A percentile compares a stretch with the other conserved stretches of the same genome.
These are phyloP conservation scores for Fusarium avenaceum DNA, from an alignment of 2,329 filamentous ascomycete species.

Conservation along the genomic window DNA sequence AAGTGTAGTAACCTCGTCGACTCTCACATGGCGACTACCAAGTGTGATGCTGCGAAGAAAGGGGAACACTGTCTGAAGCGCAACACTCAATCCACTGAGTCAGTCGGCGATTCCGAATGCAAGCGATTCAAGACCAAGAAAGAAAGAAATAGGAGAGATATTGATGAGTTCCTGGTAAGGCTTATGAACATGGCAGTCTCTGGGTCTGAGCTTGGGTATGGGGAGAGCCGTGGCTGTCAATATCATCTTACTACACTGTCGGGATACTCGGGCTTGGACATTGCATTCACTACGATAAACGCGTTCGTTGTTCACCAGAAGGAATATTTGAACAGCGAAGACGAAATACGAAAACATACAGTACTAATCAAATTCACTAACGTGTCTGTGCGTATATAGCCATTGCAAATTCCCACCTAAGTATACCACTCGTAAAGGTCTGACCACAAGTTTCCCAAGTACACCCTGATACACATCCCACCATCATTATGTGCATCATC, in stretches of 20 bases:
- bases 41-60: background rate
- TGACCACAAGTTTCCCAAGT: too few species aligned
- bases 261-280: background rate
- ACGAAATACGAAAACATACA: background rate
- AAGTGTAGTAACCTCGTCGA: background rate
- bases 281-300: background rate
- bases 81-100: too few species aligned
- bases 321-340: slow-evolving; percentile 1
- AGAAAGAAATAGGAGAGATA: background rate
- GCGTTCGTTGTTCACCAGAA: background rate
- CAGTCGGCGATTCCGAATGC: background rate
- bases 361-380: background rate
- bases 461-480: background rate
- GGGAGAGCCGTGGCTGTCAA: accelerated
- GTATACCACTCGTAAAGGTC: background rate
- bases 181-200: too few species aligned
- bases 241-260: background rate
- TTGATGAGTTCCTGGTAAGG: background rate
- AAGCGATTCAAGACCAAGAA: background rate
- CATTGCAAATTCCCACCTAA: background rate
- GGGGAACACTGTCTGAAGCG: background rate
- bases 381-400: background rate
- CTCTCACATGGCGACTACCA: background rate
- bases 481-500: slow-evolving; percentile 4
- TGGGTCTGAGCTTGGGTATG: background rate